Conservation (phyloP, 2,329 filamentous ascomycete species). For the Ambrosiella beaveri region DNA sequence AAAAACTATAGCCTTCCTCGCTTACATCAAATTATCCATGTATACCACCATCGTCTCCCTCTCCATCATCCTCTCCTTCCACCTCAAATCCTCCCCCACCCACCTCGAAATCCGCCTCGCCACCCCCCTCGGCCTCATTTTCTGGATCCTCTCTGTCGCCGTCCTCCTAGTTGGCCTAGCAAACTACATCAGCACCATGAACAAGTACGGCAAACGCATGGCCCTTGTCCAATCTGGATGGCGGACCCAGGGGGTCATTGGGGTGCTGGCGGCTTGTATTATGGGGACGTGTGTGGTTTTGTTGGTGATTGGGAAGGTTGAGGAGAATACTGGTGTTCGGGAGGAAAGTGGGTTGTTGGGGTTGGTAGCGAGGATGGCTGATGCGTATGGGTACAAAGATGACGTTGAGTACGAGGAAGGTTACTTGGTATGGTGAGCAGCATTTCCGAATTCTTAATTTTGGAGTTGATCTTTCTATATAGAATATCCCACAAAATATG, state of each 20-base stretch:
- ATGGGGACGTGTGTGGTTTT: slow-evolving; percentile 49
- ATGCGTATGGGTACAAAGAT: background rate
- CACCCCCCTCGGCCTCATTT: slow-evolving; percentile 67
- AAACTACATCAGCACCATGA: slow-evolving; percentile 71
- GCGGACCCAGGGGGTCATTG: slow-evolving; percentile 67
- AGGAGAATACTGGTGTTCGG: background rate
- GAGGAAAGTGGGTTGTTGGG: slow-evolving; percentile 5
- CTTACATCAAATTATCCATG: slow-evolving; percentile 73
- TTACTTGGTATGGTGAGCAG: background rate
- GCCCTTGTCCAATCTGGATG: slow-evolving; percentile 86
- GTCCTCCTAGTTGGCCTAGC: slow-evolving; percentile 61
- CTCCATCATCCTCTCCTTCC: slow-evolving; percentile 85
- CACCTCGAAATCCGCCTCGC: slow-evolving; percentile 58
- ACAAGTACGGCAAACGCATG: slow-evolving; percentile 58
- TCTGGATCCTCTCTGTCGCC: slow-evolving; percentile 67
- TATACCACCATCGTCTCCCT: slow-evolving; percentile 84
- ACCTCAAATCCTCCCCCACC: slow-evolving; percentile 59
- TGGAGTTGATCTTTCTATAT: background rate
- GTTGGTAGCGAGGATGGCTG: background rate
- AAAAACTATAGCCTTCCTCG: slow-evolving; percentile 48
- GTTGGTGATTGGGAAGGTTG: slow-evolving; percentile 30
- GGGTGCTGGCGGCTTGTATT: slow-evolving; percentile 42
- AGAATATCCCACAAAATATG: background rate
- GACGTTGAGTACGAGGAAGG: background rate
- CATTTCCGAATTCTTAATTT: background rate